Conservation (phyloP, 192 early-diverging fungal species). For the Phycomyces blakesleeanus region DNA sequence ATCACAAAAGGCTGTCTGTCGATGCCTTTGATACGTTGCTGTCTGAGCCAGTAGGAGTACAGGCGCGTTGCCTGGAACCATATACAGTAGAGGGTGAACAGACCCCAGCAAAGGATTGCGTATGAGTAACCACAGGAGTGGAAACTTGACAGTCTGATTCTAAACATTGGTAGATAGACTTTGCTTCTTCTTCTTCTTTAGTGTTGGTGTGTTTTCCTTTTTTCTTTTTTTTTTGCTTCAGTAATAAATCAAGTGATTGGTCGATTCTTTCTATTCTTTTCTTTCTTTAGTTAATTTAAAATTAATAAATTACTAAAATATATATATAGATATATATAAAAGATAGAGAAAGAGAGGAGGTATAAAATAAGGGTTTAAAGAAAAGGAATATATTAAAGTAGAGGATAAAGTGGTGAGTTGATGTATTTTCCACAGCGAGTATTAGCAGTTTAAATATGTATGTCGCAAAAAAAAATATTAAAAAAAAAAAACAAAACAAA, state of each 20-base stretch:
- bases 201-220: too few relatives aligned
- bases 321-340: too few relatives aligned
- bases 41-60: constrained; percentile 14
- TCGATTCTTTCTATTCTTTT: not conserved
- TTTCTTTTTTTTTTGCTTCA: too few relatives aligned
- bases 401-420: not conserved
- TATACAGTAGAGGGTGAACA: constrained; percentile 27
- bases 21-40: not conserved
- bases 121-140: constrained; percentile 17
- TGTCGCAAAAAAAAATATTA: not conserved
- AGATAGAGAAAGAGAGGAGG: too few relatives aligned
- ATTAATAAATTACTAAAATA: too few relatives aligned
- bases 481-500: not conserved
- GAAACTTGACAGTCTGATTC: constrained; percentile 17
- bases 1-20: not conserved
- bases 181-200: too few relatives aligned
- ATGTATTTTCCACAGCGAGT: not conserved
- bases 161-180: too few relatives aligned
- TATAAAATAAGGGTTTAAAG: not conserved
- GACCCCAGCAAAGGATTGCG: constrained; percentile 24
- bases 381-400: not conserved
- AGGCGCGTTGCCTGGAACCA: constrained; percentile 14
- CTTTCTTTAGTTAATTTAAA: not conserved
- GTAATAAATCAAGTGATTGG: not conserved
- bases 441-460: not conserved